Percentiles rank a stretch among this genome's conserved stretches.
Evolutionary conservation across 331 rosid genomes (phyloP).

Genomic region (Telfairia occidentalis): DNA sequence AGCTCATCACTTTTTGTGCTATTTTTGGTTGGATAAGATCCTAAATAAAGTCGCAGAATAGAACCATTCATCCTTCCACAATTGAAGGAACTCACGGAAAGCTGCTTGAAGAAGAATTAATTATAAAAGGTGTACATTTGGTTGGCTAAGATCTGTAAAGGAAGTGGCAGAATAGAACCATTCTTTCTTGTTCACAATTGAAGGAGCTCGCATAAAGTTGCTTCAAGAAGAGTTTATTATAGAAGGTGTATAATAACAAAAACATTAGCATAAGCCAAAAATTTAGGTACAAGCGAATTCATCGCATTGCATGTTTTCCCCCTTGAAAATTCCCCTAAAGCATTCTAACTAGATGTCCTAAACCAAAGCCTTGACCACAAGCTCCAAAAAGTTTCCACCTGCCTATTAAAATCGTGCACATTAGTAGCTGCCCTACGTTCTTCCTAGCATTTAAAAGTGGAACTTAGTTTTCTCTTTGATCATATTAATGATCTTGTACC

Average conservation of each 20-base stretch:
- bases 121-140: background rate
- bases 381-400: background rate
- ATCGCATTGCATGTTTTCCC: background rate
- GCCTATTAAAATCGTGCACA: background rate
- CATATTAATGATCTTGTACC: background rate
- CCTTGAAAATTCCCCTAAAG: background rate
- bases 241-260: background rate
- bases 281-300: background rate
- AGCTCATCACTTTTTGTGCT: background rate
- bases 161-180: background rate
- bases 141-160: background rate
- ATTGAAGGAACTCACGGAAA: background rate
- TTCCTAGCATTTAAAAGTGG: background rate
- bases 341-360: background rate
- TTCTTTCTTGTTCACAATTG: background rate
- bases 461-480: background rate
- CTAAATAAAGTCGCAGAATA: background rate
- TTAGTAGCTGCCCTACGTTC: background rate
- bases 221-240: too few species aligned
- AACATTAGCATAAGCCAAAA: background rate
- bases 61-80: background rate
- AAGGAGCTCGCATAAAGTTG: too few species aligned
- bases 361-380: background rate
- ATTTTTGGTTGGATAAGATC: background rate
- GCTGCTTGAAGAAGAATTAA: background rate